Evolutionary conservation across 75 land plant species (phyloP).

Genomic region (Selaginella moellendorffii): DNA sequence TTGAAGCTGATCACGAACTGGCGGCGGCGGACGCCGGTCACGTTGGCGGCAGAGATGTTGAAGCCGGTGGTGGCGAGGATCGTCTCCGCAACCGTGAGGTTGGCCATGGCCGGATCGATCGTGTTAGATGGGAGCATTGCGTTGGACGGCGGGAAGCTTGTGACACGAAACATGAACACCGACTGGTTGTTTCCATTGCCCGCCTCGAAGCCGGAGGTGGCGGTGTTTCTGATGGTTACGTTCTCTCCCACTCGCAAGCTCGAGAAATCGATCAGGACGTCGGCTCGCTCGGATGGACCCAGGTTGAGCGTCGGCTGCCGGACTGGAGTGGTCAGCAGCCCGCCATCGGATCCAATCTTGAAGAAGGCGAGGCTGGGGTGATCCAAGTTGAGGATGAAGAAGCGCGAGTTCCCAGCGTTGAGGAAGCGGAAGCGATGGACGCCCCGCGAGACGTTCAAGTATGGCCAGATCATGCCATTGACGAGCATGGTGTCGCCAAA

Average conservation of each 20-base stretch:
- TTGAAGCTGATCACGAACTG: background rate
- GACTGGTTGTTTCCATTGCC: background rate
- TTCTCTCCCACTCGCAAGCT: background rate
- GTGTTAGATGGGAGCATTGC: background rate
- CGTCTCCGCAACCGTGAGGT: background rate
- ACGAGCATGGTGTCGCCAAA: constrained; percentile 1
- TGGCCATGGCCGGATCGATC: too few relatives aligned
- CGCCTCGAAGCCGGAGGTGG: constrained; percentile 5
- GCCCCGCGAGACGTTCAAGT: background rate
- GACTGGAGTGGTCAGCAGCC: background rate
- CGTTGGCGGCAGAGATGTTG: background rate
- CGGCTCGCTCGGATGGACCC: background rate
- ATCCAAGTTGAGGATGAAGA: background rate
- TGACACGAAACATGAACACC: background rate
- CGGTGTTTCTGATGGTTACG: constrained; percentile 10
- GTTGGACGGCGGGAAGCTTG: background rate
- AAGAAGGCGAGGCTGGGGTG: background rate
- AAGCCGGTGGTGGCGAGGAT: background rate
- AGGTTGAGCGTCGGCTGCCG: background rate
- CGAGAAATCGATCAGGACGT: background rate
- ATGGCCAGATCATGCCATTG: constrained; percentile 2
- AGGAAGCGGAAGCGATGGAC: background rate
- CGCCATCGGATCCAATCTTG: constrained; percentile 1
- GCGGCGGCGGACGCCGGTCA: background rate
- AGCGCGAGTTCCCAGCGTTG: background rate